Percentiles rank a stretch among this genome's conserved stretches.
These are phyloP conservation scores for Lecanicillium sp. DNA, from an alignment of 2,329 filamentous ascomycete genomes.

Conservation along the genomic window DNA sequence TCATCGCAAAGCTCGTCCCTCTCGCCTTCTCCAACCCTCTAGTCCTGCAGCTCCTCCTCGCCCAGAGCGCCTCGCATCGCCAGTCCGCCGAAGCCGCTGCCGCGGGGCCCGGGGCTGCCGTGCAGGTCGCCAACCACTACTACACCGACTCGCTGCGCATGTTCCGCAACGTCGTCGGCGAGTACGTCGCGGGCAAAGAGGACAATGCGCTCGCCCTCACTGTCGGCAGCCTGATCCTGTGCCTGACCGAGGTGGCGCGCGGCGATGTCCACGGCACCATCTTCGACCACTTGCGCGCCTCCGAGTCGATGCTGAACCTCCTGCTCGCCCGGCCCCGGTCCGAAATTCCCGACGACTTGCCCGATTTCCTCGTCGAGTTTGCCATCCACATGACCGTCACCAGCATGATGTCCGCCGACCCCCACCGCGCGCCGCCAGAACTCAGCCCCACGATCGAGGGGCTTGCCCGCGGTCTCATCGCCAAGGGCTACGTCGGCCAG, in stretches of 20 bases:
- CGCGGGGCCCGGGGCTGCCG: conserved; percentile 21
- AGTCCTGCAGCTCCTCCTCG: conserved; percentile 39
- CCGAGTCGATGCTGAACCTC: conserved; percentile 34
- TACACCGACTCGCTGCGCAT: conserved; percentile 31
- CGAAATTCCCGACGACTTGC: conserved; percentile 30
- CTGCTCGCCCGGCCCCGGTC: conserved; percentile 29
- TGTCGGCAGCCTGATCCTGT: conserved; percentile 39
- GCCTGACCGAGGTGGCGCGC: conserved; percentile 40
- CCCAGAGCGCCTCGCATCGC: conserved; percentile 37
- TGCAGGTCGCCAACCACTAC: conserved; percentile 29
- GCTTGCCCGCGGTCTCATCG: conserved; percentile 24
- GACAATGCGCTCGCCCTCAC: conserved; percentile 34
- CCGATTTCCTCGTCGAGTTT: conserved; percentile 42
- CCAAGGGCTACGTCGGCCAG: conserved; percentile 29
- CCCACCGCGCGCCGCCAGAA: conserved; percentile 23
- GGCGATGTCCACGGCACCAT: conserved; percentile 40
- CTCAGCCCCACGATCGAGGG: conserved; percentile 27
- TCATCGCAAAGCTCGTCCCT: conserved; percentile 39
- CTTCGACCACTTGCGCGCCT: conserved; percentile 40
- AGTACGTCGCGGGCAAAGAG: conserved; percentile 29
- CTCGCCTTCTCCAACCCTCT: conserved; percentile 40
- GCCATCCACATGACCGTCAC: conserved; percentile 41
- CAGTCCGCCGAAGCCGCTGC: conserved; percentile 25
- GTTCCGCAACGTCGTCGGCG: conserved; percentile 30
- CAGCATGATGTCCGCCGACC: conserved; percentile 40